Evolutionary conservation across 768 basidiomycete genomes (phyloP).

Genomic region (Naganishia onofrii): DNA sequence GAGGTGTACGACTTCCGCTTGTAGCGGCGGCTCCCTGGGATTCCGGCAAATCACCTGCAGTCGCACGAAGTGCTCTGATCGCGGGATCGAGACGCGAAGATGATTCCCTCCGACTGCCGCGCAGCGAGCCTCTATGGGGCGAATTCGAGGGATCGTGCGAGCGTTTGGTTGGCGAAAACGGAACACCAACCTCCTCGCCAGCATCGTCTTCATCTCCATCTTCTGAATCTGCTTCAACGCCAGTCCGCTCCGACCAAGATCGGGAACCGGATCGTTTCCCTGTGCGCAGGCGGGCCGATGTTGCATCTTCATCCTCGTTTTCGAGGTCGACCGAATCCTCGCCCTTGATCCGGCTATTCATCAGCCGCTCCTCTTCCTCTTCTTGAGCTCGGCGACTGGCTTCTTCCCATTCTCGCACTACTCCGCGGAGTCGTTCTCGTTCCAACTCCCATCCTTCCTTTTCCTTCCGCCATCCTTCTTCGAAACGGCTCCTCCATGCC

Average conservation of each 20-base stretch:
- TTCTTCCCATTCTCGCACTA: constrained; percentile 78
- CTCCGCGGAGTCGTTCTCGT: constrained; percentile 68
- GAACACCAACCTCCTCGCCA: constrained; percentile 13
- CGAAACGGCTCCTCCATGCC: constrained; percentile 75
- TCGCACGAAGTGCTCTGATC: constrained; percentile 42
- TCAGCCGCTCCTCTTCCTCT: constrained; percentile 49
- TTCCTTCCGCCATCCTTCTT: constrained; percentile 73
- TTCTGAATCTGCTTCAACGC: constrained; percentile 24
- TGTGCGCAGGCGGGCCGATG: neutral
- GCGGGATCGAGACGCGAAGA: constrained; percentile 39
- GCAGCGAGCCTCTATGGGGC: neutral
- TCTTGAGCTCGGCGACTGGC: constrained; percentile 51
- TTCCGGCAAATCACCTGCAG: constrained; percentile 30
- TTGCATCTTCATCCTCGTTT: constrained; percentile 34
- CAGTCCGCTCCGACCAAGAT: neutral
- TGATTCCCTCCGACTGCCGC: constrained; percentile 34
- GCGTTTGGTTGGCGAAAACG: neutral
- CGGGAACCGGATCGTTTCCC: constrained; percentile 27
- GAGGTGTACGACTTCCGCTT: constrained; percentile 24
- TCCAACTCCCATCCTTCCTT: constrained; percentile 81
- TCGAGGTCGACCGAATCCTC: constrained; percentile 40
- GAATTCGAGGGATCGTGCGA: constrained; percentile 18
- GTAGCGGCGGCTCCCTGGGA: constrained; percentile 33
- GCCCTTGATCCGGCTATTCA: constrained; percentile 45
- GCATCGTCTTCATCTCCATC: constrained; percentile 24